A percentile compares a stretch with the other conserved stretches of the same genome.
These are phyloP conservation scores for Herpotrichia juniperi DNA, from an alignment of 2,329 filamentous ascomycete species.

Conservation along the genomic window DNA sequence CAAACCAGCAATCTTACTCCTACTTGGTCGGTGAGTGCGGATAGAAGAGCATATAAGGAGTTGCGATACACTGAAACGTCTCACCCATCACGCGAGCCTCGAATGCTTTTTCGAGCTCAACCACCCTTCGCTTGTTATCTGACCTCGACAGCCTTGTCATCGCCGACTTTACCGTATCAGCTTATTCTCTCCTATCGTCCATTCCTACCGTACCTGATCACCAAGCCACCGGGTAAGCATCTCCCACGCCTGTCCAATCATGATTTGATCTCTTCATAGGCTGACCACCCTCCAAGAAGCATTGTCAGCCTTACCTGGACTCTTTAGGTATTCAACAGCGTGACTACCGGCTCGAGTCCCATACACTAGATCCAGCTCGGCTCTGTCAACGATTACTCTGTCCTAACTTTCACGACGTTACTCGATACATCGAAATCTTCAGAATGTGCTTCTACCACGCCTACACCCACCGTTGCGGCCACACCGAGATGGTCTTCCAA, in stretches of 20 bases:
- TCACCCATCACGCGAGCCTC: constrained; percentile 12
- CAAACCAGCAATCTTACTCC: constrained; percentile 16
- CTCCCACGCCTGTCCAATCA: background rate
- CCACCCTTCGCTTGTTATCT: background rate
- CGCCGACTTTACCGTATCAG: background rate
- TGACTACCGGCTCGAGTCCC: background rate
- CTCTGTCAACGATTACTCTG: too few species aligned
- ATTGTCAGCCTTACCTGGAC: background rate
- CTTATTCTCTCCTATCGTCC: background rate
- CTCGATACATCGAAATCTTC: too few species aligned
- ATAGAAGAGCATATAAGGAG: constrained; percentile 18
- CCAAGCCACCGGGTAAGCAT: background rate
- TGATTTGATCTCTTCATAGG: constrained; percentile 1
- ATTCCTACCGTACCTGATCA: background rate
- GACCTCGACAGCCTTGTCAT: background rate
- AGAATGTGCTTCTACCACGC: constrained; percentile 58
- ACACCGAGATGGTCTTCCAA: constrained; percentile 47
- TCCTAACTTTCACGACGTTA: too few species aligned
- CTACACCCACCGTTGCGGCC: constrained; percentile 53
- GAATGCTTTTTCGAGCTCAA: background rate
- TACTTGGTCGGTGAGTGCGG: background rate
- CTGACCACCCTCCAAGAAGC: background rate
- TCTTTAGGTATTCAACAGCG: background rate
- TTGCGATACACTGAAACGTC: constrained; percentile 9
- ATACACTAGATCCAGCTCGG: too few species aligned